Conservation (phyloP, 2,329 filamentous ascomycete genomes). For the Tricladium varicosporioides region DNA sequence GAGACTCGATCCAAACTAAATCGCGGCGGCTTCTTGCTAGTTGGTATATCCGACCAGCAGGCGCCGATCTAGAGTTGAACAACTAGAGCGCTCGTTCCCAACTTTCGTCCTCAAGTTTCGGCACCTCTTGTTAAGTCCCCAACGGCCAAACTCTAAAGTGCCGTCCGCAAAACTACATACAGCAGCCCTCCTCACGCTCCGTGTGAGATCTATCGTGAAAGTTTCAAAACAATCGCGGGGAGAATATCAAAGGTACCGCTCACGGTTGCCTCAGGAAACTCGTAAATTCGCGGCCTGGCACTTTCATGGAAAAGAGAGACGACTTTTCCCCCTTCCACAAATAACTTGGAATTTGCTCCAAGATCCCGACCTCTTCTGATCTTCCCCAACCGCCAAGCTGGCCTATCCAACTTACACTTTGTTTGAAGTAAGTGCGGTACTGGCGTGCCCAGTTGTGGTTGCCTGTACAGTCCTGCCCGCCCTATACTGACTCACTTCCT, state of each 20-base stretch:
- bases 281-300: no score
- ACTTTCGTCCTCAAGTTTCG: conserved; percentile 5
- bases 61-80: conserved; percentile 5
- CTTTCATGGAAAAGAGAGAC: no score
- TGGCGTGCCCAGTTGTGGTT: conserved; percentile 3
- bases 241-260: no score
- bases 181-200: no score
- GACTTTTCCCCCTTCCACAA: no score
- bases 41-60: conserved; percentile 17
- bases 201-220: no score
- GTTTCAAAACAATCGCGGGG: no score
- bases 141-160: conserved; percentile 2
- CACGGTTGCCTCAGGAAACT: no score
- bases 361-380: background rate
- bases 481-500: conserved; percentile 21
- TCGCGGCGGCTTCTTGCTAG: conserved; percentile 22
- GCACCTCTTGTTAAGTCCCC: conserved; percentile 4
- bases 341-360: no score
- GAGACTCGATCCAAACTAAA: conserved; percentile 28
- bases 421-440: conserved; percentile 31
- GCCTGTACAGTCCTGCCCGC: background rate
- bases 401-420: conserved; percentile 34
- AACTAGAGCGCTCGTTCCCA: conserved; percentile 12
- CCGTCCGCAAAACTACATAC: background rate
- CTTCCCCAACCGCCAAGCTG: conserved; percentile 33